Percentiles rank a stretch among this genome's conserved stretches.
phyloP scores from a whole-genome alignment of 225 moss, liverwort and hornwort genomes.

The Thuidium tamariscinum region DNA sequence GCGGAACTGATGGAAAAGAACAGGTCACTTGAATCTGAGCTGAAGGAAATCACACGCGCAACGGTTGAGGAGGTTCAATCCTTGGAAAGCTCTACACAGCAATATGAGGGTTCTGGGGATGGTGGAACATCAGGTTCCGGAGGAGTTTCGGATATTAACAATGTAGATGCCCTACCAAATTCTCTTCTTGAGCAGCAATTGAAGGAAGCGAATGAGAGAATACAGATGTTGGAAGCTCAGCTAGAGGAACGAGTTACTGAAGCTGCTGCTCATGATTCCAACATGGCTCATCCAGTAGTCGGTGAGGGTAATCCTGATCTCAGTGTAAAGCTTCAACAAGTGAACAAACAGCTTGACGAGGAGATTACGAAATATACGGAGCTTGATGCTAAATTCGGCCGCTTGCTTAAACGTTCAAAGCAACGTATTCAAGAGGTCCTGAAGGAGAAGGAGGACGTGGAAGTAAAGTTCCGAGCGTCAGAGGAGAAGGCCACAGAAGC shows the following conservation, averaged over 20 bases:
- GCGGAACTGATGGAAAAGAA: conserved; percentile 31
- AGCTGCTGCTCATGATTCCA: conserved; percentile 33
- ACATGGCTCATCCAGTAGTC: conserved; percentile 13
- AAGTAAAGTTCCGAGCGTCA: conserved; percentile 46
- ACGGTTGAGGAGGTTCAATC: conserved; percentile 9
- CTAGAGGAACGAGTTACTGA: conserved; percentile 33
- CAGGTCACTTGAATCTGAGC: conserved; percentile 23
- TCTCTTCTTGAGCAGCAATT: conserved; percentile 32
- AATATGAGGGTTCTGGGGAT: background rate
- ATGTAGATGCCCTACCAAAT: background rate
- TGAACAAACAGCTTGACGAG: conserved; percentile 39
- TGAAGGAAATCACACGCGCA: conserved; percentile 9
- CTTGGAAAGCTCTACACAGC: background rate
- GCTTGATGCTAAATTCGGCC: conserved; percentile 92
- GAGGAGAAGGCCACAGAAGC: conserved; percentile 63
- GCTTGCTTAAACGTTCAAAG: conserved; percentile 90
- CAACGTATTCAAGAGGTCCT: conserved; percentile 95
- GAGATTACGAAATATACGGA: conserved; percentile 72
- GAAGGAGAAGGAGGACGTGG: conserved; percentile 91
- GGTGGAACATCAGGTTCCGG: background rate
- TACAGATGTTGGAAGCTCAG: conserved; percentile 20
- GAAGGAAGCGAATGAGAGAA: conserved; percentile 23
- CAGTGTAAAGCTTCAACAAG: conserved; percentile 13
- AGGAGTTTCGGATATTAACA: background rate
- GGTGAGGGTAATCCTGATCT: conserved; percentile 19